A percentile compares a stretch with the other conserved stretches of the same genome.
phyloP scores from a whole-genome alignment of 768 basidiomycete species.

The Wakefieldia striispora region DNA sequence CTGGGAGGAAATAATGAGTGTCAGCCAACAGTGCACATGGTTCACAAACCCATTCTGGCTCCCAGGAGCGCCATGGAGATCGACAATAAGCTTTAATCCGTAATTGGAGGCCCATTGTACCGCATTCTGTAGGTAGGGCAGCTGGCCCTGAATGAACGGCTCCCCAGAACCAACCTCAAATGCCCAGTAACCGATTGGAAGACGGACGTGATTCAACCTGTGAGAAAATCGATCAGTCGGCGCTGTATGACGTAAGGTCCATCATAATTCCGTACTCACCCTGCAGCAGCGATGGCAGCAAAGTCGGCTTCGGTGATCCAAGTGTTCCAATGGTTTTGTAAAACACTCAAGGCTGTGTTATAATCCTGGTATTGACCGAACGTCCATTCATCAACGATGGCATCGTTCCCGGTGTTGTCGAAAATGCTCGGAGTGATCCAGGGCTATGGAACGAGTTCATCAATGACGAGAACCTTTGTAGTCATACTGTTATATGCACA shows the following conservation, averaged over 20 bases:
- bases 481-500: slow-evolving; percentile 17
- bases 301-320: slow-evolving; percentile 88
- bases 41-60: slow-evolving; percentile 72
- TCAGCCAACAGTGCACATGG: background rate
- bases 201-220: slow-evolving; percentile 78
- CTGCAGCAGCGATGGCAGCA: slow-evolving; percentile 66
- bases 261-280: slow-evolving; percentile 45
- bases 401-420: slow-evolving; percentile 47
- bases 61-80: slow-evolving; percentile 79
- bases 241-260: background rate
- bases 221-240: slow-evolving; percentile 5
- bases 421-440: slow-evolving; percentile 82
- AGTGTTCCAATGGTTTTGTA: slow-evolving; percentile 73
- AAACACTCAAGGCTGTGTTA: slow-evolving; percentile 44
- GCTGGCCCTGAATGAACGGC: slow-evolving; percentile 76
- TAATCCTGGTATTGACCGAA: slow-evolving; percentile 62
- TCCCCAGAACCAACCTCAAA: slow-evolving; percentile 77
- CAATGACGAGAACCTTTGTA: slow-evolving; percentile 24
- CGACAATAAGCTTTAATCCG: slow-evolving; percentile 79
- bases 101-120: slow-evolving; percentile 66
- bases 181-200: slow-evolving; percentile 91
- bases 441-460: slow-evolving; percentile 51
- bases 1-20: slow-evolving; percentile 34
- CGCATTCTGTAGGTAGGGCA: slow-evolving; percentile 65
- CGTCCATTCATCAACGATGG: slow-evolving; percentile 77